These are phyloP conservation scores for Colletotrichum lini DNA, from an alignment of 2,329 filamentous ascomycete genomes.

Conservation along the genomic window DNA sequence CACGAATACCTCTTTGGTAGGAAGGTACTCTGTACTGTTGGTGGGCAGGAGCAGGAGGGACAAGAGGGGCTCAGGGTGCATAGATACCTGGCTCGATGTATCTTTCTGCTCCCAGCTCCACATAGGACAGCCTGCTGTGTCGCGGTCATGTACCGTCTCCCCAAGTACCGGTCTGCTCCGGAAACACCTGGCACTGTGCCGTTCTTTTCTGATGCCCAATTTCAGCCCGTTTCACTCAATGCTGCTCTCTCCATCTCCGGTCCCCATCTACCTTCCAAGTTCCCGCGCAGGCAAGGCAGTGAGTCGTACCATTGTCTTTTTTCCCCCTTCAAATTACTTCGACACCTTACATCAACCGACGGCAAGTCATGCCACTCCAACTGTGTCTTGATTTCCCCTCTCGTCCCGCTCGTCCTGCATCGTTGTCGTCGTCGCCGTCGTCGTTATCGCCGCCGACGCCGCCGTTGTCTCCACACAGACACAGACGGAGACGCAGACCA, in stretches of 20 bases:
- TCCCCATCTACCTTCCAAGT: neutral
- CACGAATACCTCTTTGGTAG: neutral
- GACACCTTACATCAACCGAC: neutral
- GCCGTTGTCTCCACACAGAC: too few relatives aligned
- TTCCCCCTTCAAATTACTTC: neutral
- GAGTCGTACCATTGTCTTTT: neutral
- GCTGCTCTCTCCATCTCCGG: neutral
- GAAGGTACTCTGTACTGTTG: neutral
- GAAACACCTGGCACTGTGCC: neutral
- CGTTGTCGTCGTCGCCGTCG: too few relatives aligned
- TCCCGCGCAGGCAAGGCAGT: neutral
- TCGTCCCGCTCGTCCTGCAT: too few relatives aligned
- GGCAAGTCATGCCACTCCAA: conserved; percentile 14
- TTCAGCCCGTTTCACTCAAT: conserved; percentile 1
- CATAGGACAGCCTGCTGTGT: neutral
- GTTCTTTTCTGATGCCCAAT: conserved; percentile 1
- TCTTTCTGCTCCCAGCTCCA: neutral
- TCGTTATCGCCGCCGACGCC: neutral
- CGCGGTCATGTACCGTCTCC: conserved; percentile 3
- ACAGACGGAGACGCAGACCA: too few relatives aligned
- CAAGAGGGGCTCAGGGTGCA: too few relatives aligned
- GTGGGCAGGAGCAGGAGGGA: too few relatives aligned
- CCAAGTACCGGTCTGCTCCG: neutral
- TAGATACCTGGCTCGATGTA: neutral
- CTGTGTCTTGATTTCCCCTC: too few relatives aligned